Evolutionary conservation across 2,329 filamentous ascomycete genomes (phyloP), one percentile per base, ranked within the genome.

Genomic region (Parastagonospora nodorum): DNA sequence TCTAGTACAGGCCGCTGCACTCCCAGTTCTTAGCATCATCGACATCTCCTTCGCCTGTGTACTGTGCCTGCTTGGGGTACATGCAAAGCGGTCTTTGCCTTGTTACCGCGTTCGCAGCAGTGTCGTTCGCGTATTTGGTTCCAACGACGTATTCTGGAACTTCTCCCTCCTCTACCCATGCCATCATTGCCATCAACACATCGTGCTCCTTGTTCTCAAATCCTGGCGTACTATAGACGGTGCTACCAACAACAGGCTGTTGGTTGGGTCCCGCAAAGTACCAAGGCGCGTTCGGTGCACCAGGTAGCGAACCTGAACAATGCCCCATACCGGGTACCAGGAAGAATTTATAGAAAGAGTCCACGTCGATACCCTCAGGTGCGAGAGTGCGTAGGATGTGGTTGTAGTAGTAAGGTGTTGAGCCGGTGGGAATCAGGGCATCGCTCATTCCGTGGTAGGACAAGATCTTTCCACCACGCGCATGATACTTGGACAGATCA

Each of bases 371-470:
- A 15, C 71, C 73, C 10, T 59, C 51, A 0, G 72, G 69, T n/a
- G 66, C 50, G 19, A 78, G 50, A 0, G 67, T 67, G 6, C 64
- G 65, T n/a, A 63, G 41, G 1, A 82, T 75, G 12, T 77, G 73
- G 14, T 76, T 71, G 66, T 82, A 81, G 61, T 76, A 86, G 63
- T 81, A 81, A 8, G 79, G 75, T 2, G 78, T 80, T 15, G 79
- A 76, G 0, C 78, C 77, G 0, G 78, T 78, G 11, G 80, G 76
- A 46, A 85, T 86, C 7, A 74, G 61, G 1, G 58, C 72, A 53
- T 78, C 77, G 6, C 64, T 58, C 35, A 82, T 75, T 10, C 80
- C 75, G 35, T 82, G 76, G 51, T 75, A 78, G 15, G 61, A 71
- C 36, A 73, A 68, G 39, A 68, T 66, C 51, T 78, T 78, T 7